A percentile compares a stretch with the other conserved stretches of the same genome.
Evolutionary conservation across 1,284 basidiomycete genomes (phyloP).

Genomic region (Tylopilus sp.): DNA sequence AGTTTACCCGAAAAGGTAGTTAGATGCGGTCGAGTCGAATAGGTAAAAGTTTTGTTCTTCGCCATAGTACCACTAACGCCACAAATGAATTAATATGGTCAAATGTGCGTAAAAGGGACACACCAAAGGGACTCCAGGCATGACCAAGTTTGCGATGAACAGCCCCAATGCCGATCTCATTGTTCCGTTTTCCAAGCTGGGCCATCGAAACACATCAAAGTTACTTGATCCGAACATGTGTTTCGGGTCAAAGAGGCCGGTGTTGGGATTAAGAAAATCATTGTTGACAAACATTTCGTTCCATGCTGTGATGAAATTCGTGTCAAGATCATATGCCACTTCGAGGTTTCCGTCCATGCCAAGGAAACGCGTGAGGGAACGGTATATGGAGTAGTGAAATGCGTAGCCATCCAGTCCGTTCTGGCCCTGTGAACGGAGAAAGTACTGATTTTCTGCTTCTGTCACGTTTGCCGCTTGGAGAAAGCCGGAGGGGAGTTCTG

Average conservation of each 20-base stretch:
- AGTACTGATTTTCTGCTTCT: conserved; percentile 63
- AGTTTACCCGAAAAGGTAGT: conserved; percentile 82
- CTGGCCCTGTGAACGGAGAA: conserved; percentile 65
- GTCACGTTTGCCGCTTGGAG: conserved; percentile 68
- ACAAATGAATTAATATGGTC: conserved; percentile 7
- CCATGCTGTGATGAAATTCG: conserved; percentile 85
- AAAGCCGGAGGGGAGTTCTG: conserved; percentile 63
- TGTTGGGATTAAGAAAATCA: conserved; percentile 77
- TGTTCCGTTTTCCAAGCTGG: conserved; percentile 79
- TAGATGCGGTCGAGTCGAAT: conserved; percentile 79
- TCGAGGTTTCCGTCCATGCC: conserved; percentile 92
- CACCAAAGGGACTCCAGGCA: conserved; percentile 84
- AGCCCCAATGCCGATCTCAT: conserved; percentile 71
- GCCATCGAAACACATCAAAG: conserved; percentile 93
- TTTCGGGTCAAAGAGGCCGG: conserved; percentile 69
- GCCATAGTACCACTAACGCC: conserved; percentile 70
- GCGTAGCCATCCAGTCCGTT: conserved; percentile 75
- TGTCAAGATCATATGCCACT: conserved; percentile 79
- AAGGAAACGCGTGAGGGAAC: conserved; percentile 76
- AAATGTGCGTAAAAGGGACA: conserved; percentile 17
- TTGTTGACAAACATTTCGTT: conserved; percentile 86
- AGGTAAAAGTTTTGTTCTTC: conserved; percentile 88
- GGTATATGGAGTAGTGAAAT: conserved; percentile 92
- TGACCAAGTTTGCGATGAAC: conserved; percentile 75
- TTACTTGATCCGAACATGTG: conserved; percentile 91